phyloP scores from a whole-genome alignment of 352 stramenopile species.

The Globisporangium okanoganense region DNA sequence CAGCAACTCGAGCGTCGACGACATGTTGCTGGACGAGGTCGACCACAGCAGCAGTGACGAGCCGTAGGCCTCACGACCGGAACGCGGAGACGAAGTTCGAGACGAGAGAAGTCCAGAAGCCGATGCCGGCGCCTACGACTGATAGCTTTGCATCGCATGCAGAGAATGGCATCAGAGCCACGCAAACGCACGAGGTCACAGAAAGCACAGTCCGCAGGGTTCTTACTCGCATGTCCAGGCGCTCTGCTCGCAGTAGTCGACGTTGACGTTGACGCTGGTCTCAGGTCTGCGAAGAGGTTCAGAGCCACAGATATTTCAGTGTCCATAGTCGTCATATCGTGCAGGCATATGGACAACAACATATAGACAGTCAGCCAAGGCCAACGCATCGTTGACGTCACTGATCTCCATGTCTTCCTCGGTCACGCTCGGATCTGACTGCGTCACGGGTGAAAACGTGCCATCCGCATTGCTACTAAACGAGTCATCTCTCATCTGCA shows the following conservation, averaged over 20 bases:
- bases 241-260: background rate
- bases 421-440: slow-evolving; percentile 12
- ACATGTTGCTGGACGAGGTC: background rate
- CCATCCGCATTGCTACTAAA: slow-evolving; percentile 7
- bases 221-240: background rate
- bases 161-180: slow-evolving; percentile 10
- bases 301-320: background rate
- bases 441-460: slow-evolving; percentile 10
- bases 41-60: background rate
- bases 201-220: slow-evolving; percentile 1
- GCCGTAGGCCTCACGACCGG: slow-evolving; percentile 3
- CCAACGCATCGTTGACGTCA: slow-evolving; percentile 9
- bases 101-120: background rate
- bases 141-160: slow-evolving; percentile 14
- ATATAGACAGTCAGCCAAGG: background rate
- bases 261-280: background rate
- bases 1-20: slow-evolving; percentile 2
- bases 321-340: background rate
- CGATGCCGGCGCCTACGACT: background rate
- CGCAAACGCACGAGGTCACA: slow-evolving; percentile 12
- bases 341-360: no score
- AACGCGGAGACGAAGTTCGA: background rate
- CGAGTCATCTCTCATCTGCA: slow-evolving; percentile 1
- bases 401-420: slow-evolving; percentile 20
- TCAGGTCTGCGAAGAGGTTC: background rate